phyloP scores from a whole-genome alignment of 345 rosid species.

The Isatis tinctoria region DNA sequence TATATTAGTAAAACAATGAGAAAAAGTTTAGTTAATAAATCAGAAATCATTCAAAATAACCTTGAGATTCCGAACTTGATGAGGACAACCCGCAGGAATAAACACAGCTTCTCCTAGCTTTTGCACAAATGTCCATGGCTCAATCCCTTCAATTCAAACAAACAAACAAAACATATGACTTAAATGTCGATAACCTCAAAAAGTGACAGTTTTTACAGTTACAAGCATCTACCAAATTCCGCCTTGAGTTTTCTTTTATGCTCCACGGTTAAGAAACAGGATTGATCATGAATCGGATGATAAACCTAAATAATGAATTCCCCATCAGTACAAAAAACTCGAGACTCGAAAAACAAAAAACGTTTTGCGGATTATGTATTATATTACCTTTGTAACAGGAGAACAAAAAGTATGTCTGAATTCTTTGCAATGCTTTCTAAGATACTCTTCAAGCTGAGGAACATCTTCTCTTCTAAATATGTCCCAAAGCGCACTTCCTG shows the following conservation, averaged over 20 bases:
- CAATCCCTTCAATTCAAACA: constrained; percentile 47
- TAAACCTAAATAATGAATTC: constrained; percentile 40
- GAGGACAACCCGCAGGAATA: constrained; percentile 97
- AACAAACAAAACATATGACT: not conserved
- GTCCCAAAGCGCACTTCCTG: constrained; percentile 80
- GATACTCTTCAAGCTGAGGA: constrained; percentile 68
- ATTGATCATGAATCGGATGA: constrained; percentile 90
- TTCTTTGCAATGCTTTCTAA: constrained; percentile 58
- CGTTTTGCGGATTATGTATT: not conserved
- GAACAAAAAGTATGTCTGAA: constrained; percentile 76
- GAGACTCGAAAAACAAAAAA: not conserved
- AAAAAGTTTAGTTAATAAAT: not conserved
- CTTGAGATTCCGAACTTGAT: constrained; percentile 96
- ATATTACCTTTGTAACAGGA: constrained; percentile 57
- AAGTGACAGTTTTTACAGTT: constrained; percentile 1
- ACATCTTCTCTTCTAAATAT: constrained; percentile 91
- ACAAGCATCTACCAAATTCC: constrained; percentile 53
- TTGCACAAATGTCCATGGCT: constrained; percentile 94
- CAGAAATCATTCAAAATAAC: constrained; percentile 30
- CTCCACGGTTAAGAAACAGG: constrained; percentile 60
- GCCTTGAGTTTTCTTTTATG: constrained; percentile 77
- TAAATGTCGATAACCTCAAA: not conserved
- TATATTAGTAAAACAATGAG: not conserved
- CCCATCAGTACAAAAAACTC: not conserved
- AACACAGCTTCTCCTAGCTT: constrained; percentile 85